A percentile compares a stretch with the other conserved stretches of the same genome.
phyloP scores from a whole-genome alignment of 176 grass and related monocot genomes.

The Oryza australiensis region DNA sequence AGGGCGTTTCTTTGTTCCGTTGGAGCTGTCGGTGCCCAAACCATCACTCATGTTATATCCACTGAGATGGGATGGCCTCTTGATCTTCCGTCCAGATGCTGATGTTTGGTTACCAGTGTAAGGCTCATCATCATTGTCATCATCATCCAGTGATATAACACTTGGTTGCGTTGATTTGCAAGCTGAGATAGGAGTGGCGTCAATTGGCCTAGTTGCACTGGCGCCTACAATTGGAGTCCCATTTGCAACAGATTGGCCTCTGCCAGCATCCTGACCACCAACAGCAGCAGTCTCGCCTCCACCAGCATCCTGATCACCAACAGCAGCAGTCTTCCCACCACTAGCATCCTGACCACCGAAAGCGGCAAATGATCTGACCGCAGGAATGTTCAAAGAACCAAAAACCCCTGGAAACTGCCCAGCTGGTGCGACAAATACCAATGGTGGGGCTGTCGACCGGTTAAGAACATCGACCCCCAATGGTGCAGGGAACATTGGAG shows the following conservation, averaged over 20 bases:
- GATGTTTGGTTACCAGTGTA: constrained; percentile 48
- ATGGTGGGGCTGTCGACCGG: constrained; percentile 46
- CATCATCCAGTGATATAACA: constrained; percentile 43
- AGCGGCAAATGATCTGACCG: background rate
- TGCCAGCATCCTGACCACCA: constrained; percentile 7
- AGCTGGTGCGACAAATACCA: constrained; percentile 57
- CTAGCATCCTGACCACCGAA: constrained; percentile 18
- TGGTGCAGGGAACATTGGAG: constrained; percentile 87
- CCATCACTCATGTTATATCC: constrained; percentile 25
- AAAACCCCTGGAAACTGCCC: constrained; percentile 35
- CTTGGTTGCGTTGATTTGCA: constrained; percentile 33
- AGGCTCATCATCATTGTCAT: constrained; percentile 43
- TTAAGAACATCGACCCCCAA: constrained; percentile 64
- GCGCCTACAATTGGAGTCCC: constrained; percentile 1
- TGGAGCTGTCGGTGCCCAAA: constrained; percentile 25
- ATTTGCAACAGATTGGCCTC: constrained; percentile 30
- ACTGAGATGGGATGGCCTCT: constrained; percentile 39
- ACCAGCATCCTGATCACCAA: background rate
- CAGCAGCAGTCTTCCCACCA: background rate
- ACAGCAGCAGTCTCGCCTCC: background rate
- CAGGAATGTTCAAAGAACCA: constrained; percentile 30
- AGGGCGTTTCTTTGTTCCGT: constrained; percentile 43
- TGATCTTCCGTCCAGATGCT: constrained; percentile 61
- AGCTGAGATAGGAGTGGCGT: constrained; percentile 52
- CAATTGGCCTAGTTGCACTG: constrained; percentile 43